phyloP scores from a whole-genome alignment of 331 rosid species.

The Erythrophleum ivorense region DNA sequence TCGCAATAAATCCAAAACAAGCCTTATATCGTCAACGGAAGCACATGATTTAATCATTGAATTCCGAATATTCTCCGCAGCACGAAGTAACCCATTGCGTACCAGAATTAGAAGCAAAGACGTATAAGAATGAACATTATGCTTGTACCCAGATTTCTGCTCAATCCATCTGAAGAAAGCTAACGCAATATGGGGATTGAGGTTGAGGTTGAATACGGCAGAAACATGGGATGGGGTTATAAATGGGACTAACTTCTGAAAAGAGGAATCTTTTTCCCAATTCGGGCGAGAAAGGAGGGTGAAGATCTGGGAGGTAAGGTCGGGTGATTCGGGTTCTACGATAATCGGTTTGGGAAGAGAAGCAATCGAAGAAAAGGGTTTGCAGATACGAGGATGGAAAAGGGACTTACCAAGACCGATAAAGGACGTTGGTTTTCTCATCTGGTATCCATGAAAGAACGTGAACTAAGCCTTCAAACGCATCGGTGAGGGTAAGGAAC shows the following conservation, averaged over 20 bases:
- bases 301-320: slow-evolving; percentile 50
- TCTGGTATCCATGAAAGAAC: slow-evolving; percentile 43
- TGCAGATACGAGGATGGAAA: slow-evolving; percentile 12
- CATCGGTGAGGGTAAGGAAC: background rate
- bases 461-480: background rate
- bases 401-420: slow-evolving; percentile 33
- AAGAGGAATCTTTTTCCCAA: slow-evolving; percentile 57
- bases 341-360: slow-evolving; percentile 31
- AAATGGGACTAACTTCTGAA: slow-evolving; percentile 48
- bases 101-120: slow-evolving; percentile 56
- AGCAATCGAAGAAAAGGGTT: slow-evolving; percentile 48
- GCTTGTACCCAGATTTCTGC: slow-evolving; percentile 41
- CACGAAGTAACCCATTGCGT: slow-evolving; percentile 46
- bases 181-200: slow-evolving; percentile 45
- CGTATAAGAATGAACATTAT: slow-evolving; percentile 50
- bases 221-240: slow-evolving; percentile 56
- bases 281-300: slow-evolving; percentile 54
- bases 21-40: slow-evolving; percentile 43
- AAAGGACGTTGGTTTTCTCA: slow-evolving; percentile 52
- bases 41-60: slow-evolving; percentile 56
- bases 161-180: slow-evolving; percentile 49
- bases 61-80: slow-evolving; percentile 63
- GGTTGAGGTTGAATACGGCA: slow-evolving; percentile 51
- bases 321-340: slow-evolving; percentile 22
- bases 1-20: slow-evolving; percentile 51